Conservation (phyloP, 139 green algal genomes). For the Pycnococcus provasolii region DNA sequence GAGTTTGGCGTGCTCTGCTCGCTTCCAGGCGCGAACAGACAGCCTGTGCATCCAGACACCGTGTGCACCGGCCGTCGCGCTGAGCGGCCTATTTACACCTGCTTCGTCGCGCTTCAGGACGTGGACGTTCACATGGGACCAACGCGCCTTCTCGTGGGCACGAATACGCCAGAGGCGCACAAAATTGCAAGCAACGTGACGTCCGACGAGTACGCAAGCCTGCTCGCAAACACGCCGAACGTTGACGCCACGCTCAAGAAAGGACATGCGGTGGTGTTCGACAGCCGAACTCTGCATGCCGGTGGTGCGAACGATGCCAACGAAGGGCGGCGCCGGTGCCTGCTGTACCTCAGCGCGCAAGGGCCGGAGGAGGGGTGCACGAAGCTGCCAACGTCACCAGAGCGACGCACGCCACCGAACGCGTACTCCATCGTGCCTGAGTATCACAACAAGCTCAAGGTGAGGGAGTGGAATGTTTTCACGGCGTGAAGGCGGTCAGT, state of each 20-base stretch:
- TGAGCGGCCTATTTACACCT: background rate
- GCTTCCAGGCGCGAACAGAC: background rate
- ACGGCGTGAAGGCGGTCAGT: too few species aligned
- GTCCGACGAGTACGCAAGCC: background rate
- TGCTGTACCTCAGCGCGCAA: too few species aligned
- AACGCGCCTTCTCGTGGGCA: background rate
- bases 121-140: slow-evolving; percentile 6
- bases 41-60: slow-evolving; percentile 2
- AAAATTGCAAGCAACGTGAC: background rate
- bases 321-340: too few species aligned
- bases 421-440: too few species aligned
- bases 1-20: slow-evolving; percentile 2
- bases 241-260: slow-evolving; percentile 1
- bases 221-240: background rate
- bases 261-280: slow-evolving; percentile 9
- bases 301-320: background rate
- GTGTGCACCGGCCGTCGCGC: background rate
- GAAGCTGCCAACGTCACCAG: too few species aligned
- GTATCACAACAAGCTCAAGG: too few species aligned
- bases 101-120: slow-evolving; percentile 10
- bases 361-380: too few species aligned
- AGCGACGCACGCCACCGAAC: too few species aligned
- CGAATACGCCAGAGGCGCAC: background rate
- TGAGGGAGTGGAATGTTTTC: too few species aligned
- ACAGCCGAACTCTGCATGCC: slow-evolving; percentile 2